Evolutionary conservation across 257 asterid genomes (phyloP), one percentile per base, ranked within the genome.

Genomic region (Hygrophila difformis): DNA sequence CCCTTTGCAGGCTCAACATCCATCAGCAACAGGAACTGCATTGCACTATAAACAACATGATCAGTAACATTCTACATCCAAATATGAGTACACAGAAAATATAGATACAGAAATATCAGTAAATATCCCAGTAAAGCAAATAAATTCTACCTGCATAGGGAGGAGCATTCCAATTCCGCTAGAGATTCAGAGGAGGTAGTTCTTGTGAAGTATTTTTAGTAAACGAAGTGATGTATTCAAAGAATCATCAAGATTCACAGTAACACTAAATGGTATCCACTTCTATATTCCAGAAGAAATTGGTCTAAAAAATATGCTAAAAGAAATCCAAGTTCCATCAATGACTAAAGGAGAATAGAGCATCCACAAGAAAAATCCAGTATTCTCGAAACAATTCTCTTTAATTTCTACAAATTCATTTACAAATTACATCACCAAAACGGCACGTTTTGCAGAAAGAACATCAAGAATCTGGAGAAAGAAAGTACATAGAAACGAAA

Each of bases 121-220:
- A 37, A 19, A 28, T 58, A 29, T 38, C 49, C 45, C 40, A 65
- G 49, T 56, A 51, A 66, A 67, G 55, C 75, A n/a, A n/a, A 69
- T 49, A 58, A 53, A 59, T 15, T 45, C 55, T 76, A 85, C 94
- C 94, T 75, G 67, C 52, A 21, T 40, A 47, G 26, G 47, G 72
- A 67, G 59, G 77, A 62, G 57, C 71, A 62, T 59, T 66, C 82
- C 81, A 61, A 65, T 39, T 60, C 60, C 79, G 7, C 65, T 67
- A 51, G 67, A 49, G 53, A 52, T 40, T 19, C 28, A 40, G 37
- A 49, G 40, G 57, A 45, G 59, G 59, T 40, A 13, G 42, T 59
- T 36, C 53, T 34, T 43, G 55, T 42, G 66, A 22, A 47, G 47
- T 52, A 44, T 22, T 55, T 41, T 72, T 35, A 55, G 64, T 61